Percentiles rank a stretch among this genome's conserved stretches.
Evolutionary conservation across 192 early-diverging fungal species (phyloP).

Genomic region (Neocallimastix lanati): DNA sequence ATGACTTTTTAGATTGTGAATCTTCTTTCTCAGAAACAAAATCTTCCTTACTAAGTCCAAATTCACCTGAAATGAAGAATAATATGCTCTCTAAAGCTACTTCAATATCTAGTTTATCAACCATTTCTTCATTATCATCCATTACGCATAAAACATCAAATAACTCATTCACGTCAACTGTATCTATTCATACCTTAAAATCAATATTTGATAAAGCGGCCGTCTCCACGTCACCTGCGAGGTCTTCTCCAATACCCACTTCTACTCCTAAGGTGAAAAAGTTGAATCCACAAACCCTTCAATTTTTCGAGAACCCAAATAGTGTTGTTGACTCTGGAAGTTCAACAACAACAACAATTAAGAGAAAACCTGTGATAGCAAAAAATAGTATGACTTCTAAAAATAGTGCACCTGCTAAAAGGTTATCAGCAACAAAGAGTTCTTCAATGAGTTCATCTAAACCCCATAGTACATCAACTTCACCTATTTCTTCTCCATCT

Average conservation of each 20-base stretch:
- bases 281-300: neutral
- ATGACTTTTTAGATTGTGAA: neutral
- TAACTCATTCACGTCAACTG: neutral
- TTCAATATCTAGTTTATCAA: neutral
- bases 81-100: neutral
- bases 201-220: neutral
- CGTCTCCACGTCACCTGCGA: neutral
- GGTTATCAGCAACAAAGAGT: too few species aligned
- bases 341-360: too few species aligned
- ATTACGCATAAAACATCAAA: neutral
- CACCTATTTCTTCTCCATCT: neutral
- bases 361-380: too few species aligned
- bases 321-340: neutral
- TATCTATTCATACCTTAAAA: neutral
- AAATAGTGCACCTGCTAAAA: too few species aligned
- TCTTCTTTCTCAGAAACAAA: neutral
- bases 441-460: too few species aligned
- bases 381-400: too few species aligned
- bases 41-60: neutral
- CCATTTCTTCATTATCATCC: neutral
- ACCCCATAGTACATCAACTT: neutral
- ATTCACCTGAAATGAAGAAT: neutral
- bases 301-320: neutral
- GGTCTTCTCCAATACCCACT: neutral
- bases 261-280: neutral